phyloP scores from a whole-genome alignment of 208 protist genomes.

The Leishmania turanica region DNA sequence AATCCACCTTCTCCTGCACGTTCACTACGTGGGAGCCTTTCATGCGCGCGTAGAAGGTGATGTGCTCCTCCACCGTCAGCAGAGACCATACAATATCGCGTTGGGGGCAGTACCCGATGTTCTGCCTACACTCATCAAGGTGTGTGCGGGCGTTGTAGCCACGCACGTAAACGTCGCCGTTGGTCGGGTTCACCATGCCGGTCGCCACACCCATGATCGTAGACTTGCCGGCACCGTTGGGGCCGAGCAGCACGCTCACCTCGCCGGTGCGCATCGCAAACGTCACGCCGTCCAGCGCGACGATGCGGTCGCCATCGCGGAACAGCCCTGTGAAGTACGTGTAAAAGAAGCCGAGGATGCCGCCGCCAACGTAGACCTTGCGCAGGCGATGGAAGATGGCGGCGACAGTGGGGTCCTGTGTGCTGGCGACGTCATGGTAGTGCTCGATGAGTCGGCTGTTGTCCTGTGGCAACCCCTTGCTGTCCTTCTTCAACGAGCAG shows the following conservation, averaged over 20 bases:
- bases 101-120: slow-evolving; percentile 96
- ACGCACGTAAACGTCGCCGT: slow-evolving; percentile 70
- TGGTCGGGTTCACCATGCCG: slow-evolving; percentile 65
- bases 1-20: slow-evolving; percentile 47
- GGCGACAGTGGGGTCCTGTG: slow-evolving; percentile 27
- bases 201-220: slow-evolving; percentile 81
- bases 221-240: slow-evolving; percentile 88
- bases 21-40: slow-evolving; percentile 70
- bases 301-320: slow-evolving; percentile 47
- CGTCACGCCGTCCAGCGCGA: slow-evolving; percentile 68
- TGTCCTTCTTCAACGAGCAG: slow-evolving; percentile 24
- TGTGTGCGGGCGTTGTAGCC: slow-evolving; percentile 54
- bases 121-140: slow-evolving; percentile 61
- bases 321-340: slow-evolving; percentile 66
- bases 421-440: slow-evolving; percentile 44
- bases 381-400: slow-evolving; percentile 55
- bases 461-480: background rate
- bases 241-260: slow-evolving; percentile 79
- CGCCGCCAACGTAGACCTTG: slow-evolving; percentile 67
- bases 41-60: slow-evolving; percentile 92
- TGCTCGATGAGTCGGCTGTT: slow-evolving; percentile 39
- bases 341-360: slow-evolving; percentile 66
- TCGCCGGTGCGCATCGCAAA: slow-evolving; percentile 73
- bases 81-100: slow-evolving; percentile 91
- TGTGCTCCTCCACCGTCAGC: slow-evolving; percentile 93